Evolutionary conservation across 768 basidiomycete species (phyloP).

Genomic region (Suillus subalutaceus): DNA sequence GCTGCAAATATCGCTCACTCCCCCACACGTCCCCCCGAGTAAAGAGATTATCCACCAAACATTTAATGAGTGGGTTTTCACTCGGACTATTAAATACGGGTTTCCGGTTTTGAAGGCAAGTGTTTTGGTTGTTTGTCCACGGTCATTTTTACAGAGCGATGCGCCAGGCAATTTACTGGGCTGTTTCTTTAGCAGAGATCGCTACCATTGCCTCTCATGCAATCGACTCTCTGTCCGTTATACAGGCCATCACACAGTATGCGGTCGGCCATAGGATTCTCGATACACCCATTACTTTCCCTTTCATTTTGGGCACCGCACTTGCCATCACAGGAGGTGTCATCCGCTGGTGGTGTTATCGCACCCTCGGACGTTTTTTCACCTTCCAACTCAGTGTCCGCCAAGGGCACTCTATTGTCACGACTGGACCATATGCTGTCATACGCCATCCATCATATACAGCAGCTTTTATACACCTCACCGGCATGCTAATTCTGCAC

Average conservation of each 20-base stretch:
- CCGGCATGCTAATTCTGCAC: conserved; percentile 8
- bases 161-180: conserved; percentile 2
- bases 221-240: neutral
- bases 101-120: neutral
- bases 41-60: conserved; percentile 28
- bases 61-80: conserved; percentile 2
- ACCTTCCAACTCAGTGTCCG: conserved; percentile 48
- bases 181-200: conserved; percentile 2
- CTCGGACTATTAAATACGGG: neutral
- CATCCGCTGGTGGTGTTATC: conserved; percentile 31
- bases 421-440: conserved; percentile 44
- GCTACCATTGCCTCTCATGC: neutral
- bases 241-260: neutral
- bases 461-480: conserved; percentile 23
- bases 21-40: conserved; percentile 46
- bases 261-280: neutral
- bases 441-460: conserved; percentile 49
- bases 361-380: conserved; percentile 41
- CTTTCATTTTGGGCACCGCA: conserved; percentile 26
- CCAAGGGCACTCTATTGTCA: conserved; percentile 43
- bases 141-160: neutral
- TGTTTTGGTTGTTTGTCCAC: neutral
- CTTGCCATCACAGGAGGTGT: conserved; percentile 26
- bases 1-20: conserved; percentile 44
- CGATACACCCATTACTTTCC: neutral